Evolutionary conservation across 1,284 basidiomycete genomes (phyloP).

Genomic region (Abortiporus biennis): DNA sequence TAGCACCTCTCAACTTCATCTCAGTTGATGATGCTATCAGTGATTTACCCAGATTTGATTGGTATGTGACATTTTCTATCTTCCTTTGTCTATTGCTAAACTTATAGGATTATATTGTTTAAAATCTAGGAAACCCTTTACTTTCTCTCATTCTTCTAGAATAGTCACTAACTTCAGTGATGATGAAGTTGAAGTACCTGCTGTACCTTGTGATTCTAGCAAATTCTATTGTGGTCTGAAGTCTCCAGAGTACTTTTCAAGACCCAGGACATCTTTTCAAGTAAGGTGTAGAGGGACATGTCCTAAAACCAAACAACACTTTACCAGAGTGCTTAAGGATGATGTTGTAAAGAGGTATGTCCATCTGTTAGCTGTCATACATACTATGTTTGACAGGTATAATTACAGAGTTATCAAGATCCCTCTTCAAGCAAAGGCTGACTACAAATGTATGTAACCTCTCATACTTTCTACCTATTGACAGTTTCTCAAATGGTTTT

Average conservation of each 20-base stretch:
- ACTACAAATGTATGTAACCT: conserved; percentile 44
- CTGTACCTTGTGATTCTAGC: conserved; percentile 28
- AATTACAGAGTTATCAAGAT: conserved; percentile 43
- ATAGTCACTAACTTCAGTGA: too few species aligned
- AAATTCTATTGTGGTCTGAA: conserved; percentile 8
- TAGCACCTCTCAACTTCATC: conserved; percentile 46
- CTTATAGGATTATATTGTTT: too few species aligned
- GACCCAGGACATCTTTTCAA: conserved; percentile 50
- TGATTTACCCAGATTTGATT: conserved; percentile 64
- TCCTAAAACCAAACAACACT: conserved; percentile 42
- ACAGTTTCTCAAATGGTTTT: not conserved
- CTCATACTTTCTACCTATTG: not conserved
- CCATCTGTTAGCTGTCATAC: not conserved
- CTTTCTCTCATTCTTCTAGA: too few species aligned
- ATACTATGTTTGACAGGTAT: not conserved
- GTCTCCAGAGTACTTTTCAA: conserved; percentile 33
- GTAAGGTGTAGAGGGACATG: conserved; percentile 31
- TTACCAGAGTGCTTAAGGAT: conserved; percentile 32
- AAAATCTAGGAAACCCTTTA: too few species aligned
- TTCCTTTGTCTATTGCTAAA: not conserved
- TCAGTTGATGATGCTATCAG: conserved; percentile 63
- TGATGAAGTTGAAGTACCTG: too few species aligned
- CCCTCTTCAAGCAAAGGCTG: conserved; percentile 44
- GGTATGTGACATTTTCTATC: conserved; percentile 33
- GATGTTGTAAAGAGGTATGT: conserved; percentile 34